Base-by-base conservation (phyloP, 345 rosid genomes). In the Cardamine chenopodiifolia region DNA sequence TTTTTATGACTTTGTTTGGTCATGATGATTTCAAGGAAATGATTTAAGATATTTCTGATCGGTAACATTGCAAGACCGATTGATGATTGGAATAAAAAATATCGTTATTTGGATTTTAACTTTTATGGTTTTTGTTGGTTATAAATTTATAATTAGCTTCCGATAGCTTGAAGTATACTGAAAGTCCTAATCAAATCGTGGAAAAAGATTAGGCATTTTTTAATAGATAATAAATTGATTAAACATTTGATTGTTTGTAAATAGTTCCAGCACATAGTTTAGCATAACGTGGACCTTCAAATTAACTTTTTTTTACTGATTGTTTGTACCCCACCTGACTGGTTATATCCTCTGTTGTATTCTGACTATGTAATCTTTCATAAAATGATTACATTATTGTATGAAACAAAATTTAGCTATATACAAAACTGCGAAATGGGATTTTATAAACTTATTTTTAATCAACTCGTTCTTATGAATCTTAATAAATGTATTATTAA, bases 1-100 rank as follows among this genome's bases (percentile, higher is more conserved):
- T 40, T 56, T 48, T 42, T 53, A 57, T 45, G 52, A 5, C 40
- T 65, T 73, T 0, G 2, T 1, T 45, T 65, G 71, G 29, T 55
- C 45, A n/a, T 55, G 17, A 13, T 73, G 44, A 1, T 8, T 32
- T 45, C 35, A 37, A 37, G 22, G 31, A 72, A 32, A 35, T 12
- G 40, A 3, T 34, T 35, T 34, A 59, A 34, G 29, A 25, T 42
- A 44, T 42, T 39, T 40, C 23, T 2, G 20, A 14, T 29, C 37
- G 23, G 52, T 59, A 5, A 5, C 15, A 31, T 59, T 35, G 3
- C 62, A 19, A 19, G 64, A 59, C 61, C 20, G 12, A 28, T 28
- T 26, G 19, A 56, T n/a, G 15, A 10, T n/a, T 17, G 3, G 0
- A 57, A 61, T 35, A 29, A 35, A 60, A 60, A 1, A 37, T 6